Evolutionary conservation across 768 basidiomycete species (phyloP).

Genomic region (Hortiboletus flavorubellus): DNA sequence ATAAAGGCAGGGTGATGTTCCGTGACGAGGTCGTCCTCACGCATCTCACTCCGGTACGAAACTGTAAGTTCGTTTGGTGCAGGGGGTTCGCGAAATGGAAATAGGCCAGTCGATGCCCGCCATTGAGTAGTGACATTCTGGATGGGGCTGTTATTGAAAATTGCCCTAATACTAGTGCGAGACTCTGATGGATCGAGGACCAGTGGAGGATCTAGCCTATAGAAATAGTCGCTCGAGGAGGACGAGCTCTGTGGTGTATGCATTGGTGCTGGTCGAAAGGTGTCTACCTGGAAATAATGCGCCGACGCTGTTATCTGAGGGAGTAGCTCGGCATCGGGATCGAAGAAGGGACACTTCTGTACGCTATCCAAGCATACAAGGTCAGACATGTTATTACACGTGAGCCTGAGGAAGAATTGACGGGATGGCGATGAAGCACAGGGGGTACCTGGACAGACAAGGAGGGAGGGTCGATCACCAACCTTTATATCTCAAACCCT

Average conservation of each 20-base stretch:
- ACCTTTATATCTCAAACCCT: slow-evolving; percentile 2
- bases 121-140: not conserved
- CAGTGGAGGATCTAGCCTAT: not conserved
- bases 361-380: not conserved
- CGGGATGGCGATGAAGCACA: not conserved
- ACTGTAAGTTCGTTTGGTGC: not conserved
- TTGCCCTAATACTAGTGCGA: no score
- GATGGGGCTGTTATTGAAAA: not conserved
- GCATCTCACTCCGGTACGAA: not conserved
- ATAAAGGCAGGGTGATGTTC: not conserved
- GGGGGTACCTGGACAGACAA: not conserved
- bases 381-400: not conserved
- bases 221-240: not conserved
- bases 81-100: not conserved
- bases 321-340: not conserved
- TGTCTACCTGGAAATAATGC: not conserved
- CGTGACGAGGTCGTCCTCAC: not conserved
- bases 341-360: not conserved
- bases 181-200: not conserved
- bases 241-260: not conserved
- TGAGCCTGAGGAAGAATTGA: not conserved
- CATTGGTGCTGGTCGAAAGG: not conserved
- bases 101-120: not conserved
- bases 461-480: not conserved
- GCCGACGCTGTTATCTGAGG: not conserved